phyloP scores from a whole-genome alignment of 2,329 filamentous ascomycete genomes.

The Trichophyton simii region DNA sequence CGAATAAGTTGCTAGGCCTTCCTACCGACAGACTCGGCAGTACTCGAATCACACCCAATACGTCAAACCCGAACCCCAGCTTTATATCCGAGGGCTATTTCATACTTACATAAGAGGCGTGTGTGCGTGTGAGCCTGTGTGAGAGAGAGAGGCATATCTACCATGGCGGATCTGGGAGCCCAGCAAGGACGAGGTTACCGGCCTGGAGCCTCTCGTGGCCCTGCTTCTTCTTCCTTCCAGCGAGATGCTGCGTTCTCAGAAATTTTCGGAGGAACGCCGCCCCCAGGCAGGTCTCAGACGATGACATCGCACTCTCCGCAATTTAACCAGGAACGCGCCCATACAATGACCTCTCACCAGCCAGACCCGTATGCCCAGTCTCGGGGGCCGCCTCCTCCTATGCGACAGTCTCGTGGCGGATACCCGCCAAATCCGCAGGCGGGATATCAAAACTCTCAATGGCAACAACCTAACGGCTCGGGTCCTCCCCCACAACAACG shows the following conservation, averaged over 20 bases:
- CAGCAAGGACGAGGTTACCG: conserved; percentile 51
- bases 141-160: background rate
- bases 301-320: conserved; percentile 71
- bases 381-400: conserved; percentile 21
- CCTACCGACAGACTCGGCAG: background rate
- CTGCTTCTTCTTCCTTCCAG: conserved; percentile 47
- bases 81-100: background rate
- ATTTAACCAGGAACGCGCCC: conserved; percentile 55
- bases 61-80: background rate
- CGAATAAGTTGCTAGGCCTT: background rate
- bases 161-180: conserved; percentile 52
- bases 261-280: conserved; percentile 82
- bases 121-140: background rate
- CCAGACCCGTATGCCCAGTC: conserved; percentile 33
- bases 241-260: conserved; percentile 92
- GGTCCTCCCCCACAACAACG: conserved; percentile 14
- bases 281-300: conserved; percentile 81
- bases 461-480: conserved; percentile 22
- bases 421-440: conserved; percentile 30
- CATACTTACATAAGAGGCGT: background rate
- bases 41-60: background rate
- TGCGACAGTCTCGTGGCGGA: conserved; percentile 34
- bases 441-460: conserved; percentile 29
- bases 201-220: conserved; percentile 37
- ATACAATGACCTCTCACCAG: conserved; percentile 57